Conservation (phyloP, 164 flowering plant genomes). For the Magnolia officinalis region DNA sequence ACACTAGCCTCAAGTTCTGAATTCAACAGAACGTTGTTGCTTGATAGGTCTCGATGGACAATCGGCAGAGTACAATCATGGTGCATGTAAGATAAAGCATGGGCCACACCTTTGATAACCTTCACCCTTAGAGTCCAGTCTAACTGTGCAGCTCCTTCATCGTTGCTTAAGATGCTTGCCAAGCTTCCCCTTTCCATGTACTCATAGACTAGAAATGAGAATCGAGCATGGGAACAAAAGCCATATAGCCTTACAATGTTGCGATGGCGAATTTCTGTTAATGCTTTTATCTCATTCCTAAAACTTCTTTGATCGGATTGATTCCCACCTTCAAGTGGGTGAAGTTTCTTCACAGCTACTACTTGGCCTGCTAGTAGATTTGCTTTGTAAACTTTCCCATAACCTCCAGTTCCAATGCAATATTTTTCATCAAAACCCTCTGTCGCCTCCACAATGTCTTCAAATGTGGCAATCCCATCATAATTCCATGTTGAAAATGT, state of each 20-base stretch:
- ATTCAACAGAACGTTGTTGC: constrained; percentile 52
- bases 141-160: constrained; percentile 26
- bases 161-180: constrained; percentile 33
- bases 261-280: constrained; percentile 54
- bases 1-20: constrained; percentile 41
- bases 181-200: constrained; percentile 53
- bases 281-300: constrained; percentile 44
- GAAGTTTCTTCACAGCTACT: constrained; percentile 51
- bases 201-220: constrained; percentile 53
- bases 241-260: constrained; percentile 61
- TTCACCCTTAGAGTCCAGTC: constrained; percentile 46
- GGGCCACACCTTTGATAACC: constrained; percentile 55
- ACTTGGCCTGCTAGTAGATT: constrained; percentile 34
- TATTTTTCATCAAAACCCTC: constrained; percentile 41
- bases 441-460: constrained; percentile 44
- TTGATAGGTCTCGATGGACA: constrained; percentile 54
- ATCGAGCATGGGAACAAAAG: constrained; percentile 36
- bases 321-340: constrained; percentile 29
- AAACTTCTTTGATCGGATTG: constrained; percentile 16
- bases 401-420: constrained; percentile 62
- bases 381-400: constrained; percentile 53
- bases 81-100: constrained; percentile 67
- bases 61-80: constrained; percentile 58
- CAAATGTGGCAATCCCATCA: background rate
- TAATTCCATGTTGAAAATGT: constrained; percentile 28